Conservation (phyloP, 169 alveolate genomes). For the Plasmodium fragile region DNA sequence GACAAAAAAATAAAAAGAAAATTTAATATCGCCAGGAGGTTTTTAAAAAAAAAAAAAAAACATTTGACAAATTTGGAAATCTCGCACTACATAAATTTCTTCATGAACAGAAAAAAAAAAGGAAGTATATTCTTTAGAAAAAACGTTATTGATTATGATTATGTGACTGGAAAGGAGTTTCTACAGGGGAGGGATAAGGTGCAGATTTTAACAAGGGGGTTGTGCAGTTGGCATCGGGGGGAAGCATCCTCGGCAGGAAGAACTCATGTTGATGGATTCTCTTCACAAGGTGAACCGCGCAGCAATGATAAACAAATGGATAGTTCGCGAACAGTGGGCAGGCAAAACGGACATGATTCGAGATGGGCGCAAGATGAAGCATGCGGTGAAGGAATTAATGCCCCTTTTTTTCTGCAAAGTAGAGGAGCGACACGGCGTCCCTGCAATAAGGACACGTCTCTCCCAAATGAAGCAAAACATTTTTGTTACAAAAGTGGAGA, state of each 20-base stretch:
- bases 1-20: slow-evolving; percentile 71
- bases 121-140: slow-evolving; percentile 60
- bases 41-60: slow-evolving; percentile 52
- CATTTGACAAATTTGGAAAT: background rate
- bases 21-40: slow-evolving; percentile 41
- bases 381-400: background rate
- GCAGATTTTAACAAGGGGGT: slow-evolving; percentile 9
- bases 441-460: background rate
- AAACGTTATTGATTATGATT: slow-evolving; percentile 40
- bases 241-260: background rate
- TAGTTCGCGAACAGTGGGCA: background rate
- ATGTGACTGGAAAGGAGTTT: slow-evolving; percentile 30
- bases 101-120: slow-evolving; percentile 43
- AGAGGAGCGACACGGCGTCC: background rate
- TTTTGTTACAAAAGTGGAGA: slow-evolving; percentile 15
- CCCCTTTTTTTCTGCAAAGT: background rate
- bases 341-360: background rate
- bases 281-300: background rate
- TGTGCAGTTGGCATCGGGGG: background rate
- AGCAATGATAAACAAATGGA: background rate
- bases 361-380: background rate
- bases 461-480: background rate
- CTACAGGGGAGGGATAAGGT: slow-evolving; percentile 37
- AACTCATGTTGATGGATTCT: background rate
- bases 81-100: slow-evolving; percentile 30